Evolutionary conservation across 225 moss, liverwort and hornwort genomes (phyloP), one percentile per base, ranked within the genome.

Genomic region (Pseudisothecium myosuroides): DNA sequence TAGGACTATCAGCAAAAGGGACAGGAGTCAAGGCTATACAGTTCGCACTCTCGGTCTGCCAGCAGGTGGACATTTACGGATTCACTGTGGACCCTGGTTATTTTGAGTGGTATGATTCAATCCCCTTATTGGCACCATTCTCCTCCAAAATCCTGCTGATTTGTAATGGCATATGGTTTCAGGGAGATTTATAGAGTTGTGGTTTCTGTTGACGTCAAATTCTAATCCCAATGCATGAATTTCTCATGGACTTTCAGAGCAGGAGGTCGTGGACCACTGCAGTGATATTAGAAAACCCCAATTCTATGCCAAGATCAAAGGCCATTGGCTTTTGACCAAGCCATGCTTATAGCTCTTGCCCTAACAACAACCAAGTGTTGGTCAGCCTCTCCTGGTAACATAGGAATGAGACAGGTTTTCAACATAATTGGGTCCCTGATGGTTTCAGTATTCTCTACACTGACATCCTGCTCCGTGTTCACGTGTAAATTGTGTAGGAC

Each of bases 31-130:
- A 91, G 76, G 95, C 94, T 24, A 69, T 94, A 54, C 90, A 95
- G 60, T 93, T 95, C 62, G 93, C 95, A 74, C 37, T 90, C 27
- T 95, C 95, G n/a, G 89, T 94, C 7, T 94, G 95, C 80, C 80
- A 85, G 84, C 75, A 89, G 24, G 95, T 95, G 89, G 90, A 95
- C 49, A 75, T 91, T 7, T 94, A 93, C 73, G 94, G 95, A 67
- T 95, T 92, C 88, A 94, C 95, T 74, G 95, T 94, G 59, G 95
- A 95, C 47, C 94, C 93, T 73, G 94, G 92, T 27, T 94, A 94
- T 82, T 82, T 88, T 34, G 92, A 95, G 73, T 95, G 95, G 95
- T 95, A 91, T 19, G 79, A 37, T 29, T 41, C 29, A 69, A 10
- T 72, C 8, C 62, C 59, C 90, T 22, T 50, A 4, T 23, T n/a